A percentile compares a stretch with the other conserved stretches of the same genome.
Conservation (phyloP, 2,329 filamentous ascomycete genomes). For the Hymenoscyphus salicellus region DNA sequence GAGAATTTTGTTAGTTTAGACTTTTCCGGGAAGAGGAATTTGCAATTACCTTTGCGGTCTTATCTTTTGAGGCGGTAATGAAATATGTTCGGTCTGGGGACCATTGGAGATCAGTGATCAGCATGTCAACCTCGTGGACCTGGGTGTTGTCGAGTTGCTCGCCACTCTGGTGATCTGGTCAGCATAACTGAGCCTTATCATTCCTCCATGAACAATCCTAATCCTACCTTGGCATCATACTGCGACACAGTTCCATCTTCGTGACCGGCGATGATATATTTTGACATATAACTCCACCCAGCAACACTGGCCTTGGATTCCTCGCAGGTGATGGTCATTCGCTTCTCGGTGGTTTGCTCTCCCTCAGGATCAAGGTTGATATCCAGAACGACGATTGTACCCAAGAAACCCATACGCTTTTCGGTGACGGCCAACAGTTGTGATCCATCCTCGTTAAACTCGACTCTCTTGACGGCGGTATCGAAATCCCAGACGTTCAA, state of each 20-base stretch:
- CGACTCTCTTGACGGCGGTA: slow-evolving; percentile 94
- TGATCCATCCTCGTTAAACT: slow-evolving; percentile 92
- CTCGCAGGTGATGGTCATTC: slow-evolving; percentile 84
- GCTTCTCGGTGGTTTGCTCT: slow-evolving; percentile 79
- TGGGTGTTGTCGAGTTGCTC: slow-evolving; percentile 77
- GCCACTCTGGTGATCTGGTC: slow-evolving; percentile 55
- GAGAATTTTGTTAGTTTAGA: slow-evolving; percentile 13
- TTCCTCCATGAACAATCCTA: not conserved
- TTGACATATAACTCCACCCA: slow-evolving; percentile 89
- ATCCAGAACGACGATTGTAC: slow-evolving; percentile 89
- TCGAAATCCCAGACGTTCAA: slow-evolving; percentile 98
- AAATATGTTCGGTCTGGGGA: slow-evolving; percentile 92
- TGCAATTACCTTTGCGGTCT: slow-evolving; percentile 74
- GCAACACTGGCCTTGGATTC: slow-evolving; percentile 97
- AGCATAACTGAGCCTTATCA: slow-evolving; percentile 14
- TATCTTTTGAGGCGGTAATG: slow-evolving; percentile 97
- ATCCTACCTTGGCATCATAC: slow-evolving; percentile 80
- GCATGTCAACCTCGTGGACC: slow-evolving; percentile 78
- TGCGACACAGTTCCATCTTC: slow-evolving; percentile 90
- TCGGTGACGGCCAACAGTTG: slow-evolving; percentile 92
- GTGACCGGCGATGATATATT: slow-evolving; percentile 97
- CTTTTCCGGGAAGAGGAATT: not conserved
- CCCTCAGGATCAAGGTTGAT: slow-evolving; percentile 80
- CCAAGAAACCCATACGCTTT: slow-evolving; percentile 95
- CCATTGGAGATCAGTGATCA: slow-evolving; percentile 90